Base-by-base conservation (phyloP, 208 protist genomes). In the Acanthamoeba lenticulata region DNA sequence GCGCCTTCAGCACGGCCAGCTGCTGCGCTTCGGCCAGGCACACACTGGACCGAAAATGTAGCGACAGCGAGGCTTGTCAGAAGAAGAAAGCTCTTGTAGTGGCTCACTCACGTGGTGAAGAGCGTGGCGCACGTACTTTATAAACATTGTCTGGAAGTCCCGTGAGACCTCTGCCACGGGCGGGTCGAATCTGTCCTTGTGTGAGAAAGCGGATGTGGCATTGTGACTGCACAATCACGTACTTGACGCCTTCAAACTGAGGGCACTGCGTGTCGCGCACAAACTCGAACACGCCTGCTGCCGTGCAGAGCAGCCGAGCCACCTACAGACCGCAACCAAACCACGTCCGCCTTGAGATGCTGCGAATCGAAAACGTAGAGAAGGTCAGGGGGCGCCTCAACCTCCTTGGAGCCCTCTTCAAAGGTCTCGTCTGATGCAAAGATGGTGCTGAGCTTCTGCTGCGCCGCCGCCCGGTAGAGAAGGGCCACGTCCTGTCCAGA, bases 11-110 rank as follows among this genome's bases (percentile, higher is more conserved):
- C 45, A 88, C 79, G 2, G 79, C 79, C 15, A 88, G 24, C 79
- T 88, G 44, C 49, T 88, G 79, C 38, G 79, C 79, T 62, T 88
- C 79, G 29, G 79, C 79, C 1, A 88, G 45, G 29, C 79, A 60
- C 27, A 88, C 3, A 27, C 79, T 88, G 38, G 3, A 36, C 40
- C n/a, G n/a, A n/a, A n/a, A n/a, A n/a, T n/a, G n/a, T n/a, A n/a
- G n/a, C n/a, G n/a, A 9, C 11, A n/a, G 19, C 19, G 24, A 81
- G 32, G 2, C 36, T 5, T 44, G 15, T 21, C 32, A n/a, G 24
- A 47, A 34, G 13, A 24, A n/a, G n/a, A 44, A 36, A 79, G 7
- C 32, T 27, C 67, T 7, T 2, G 29, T 5, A 5, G 17, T 19
- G 65, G 5, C n/a, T 74, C 74, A 15, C 24, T 55, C 5, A 45